A percentile compares a stretch with the other conserved stretches of the same genome.
Evolutionary conservation across 768 basidiomycete genomes (phyloP).

Genomic region (Dacryopinax spathularia): DNA sequence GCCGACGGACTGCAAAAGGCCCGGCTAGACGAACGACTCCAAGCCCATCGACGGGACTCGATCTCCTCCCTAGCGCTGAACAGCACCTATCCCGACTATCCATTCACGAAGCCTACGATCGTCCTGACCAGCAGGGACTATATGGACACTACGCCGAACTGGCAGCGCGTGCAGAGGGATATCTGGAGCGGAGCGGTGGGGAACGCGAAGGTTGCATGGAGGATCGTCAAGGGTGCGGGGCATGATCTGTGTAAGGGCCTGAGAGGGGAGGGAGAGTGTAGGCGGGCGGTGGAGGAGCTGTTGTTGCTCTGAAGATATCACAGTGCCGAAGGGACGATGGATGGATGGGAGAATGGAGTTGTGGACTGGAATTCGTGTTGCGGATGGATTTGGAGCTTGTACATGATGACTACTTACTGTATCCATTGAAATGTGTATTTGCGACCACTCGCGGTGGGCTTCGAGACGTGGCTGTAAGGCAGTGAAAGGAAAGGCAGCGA

Average conservation of each 20-base stretch:
- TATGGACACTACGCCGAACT: not conserved
- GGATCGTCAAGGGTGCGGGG: not conserved
- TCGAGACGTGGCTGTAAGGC: too few species aligned
- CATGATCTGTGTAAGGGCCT: not conserved
- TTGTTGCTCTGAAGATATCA: not conserved
- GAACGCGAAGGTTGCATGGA: not conserved
- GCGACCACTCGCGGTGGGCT: too few species aligned
- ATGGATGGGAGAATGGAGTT: too few species aligned
- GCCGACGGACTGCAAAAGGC: slow-evolving; percentile 20
- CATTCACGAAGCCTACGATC: not conserved
- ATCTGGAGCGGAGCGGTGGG: not conserved
- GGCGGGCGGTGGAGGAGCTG: not conserved
- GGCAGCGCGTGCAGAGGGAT: not conserved
- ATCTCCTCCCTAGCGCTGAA: not conserved
- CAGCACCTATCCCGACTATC: slow-evolving; percentile 1
- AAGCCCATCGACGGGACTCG: not conserved
- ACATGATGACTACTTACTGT: too few species aligned
- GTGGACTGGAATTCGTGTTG: too few species aligned
- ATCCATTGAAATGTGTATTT: too few species aligned
- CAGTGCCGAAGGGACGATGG: too few species aligned
- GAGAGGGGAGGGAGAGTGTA: not conserved
- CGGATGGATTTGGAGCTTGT: too few species aligned
- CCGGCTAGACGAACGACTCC: slow-evolving; percentile 17
- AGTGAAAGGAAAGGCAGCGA: too few species aligned
- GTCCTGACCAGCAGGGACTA: not conserved